phyloP scores from a whole-genome alignment of 2,329 filamentous ascomycete genomes.

The Cercospora zeae-maydis region DNA sequence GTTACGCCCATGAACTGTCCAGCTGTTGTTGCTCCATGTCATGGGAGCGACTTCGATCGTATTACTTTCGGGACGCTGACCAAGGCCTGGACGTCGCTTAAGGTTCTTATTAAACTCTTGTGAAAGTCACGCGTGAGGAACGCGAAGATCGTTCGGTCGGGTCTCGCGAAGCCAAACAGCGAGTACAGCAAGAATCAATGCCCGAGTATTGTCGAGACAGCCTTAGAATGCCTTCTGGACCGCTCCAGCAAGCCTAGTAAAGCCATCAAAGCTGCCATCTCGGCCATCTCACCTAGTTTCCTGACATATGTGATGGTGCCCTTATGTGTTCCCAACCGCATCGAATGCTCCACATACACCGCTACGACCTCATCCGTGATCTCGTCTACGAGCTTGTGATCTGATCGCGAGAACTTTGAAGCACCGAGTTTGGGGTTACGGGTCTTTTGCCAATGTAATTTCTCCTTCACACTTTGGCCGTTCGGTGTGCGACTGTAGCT shows the following conservation, averaged over 20 bases:
- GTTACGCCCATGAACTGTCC: neutral
- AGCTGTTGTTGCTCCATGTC: too few species aligned
- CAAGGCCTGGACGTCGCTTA: too few species aligned
- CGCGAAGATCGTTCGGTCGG: too few species aligned
- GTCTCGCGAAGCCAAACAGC: too few species aligned
- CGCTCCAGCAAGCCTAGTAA: constrained; percentile 19
- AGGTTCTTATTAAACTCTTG: too few species aligned
- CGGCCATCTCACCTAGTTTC: constrained; percentile 11
- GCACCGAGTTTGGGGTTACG: constrained; percentile 17
- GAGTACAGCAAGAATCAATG: neutral
- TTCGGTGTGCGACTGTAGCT: neutral
- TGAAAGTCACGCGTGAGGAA: too few species aligned
- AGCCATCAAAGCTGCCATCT: constrained; percentile 19
- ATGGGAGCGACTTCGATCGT: too few species aligned
- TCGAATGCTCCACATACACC: constrained; percentile 18
- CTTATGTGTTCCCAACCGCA: constrained; percentile 10
- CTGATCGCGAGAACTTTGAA: constrained; percentile 12
- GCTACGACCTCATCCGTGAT: constrained; percentile 17
- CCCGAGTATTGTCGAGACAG: neutral
- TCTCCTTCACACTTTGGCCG: neutral
- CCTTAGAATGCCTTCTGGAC: constrained; percentile 6
- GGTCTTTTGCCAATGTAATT: constrained; percentile 20
- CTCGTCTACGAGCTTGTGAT: constrained; percentile 23
- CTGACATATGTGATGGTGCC: constrained; percentile 13
- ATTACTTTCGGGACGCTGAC: too few species aligned